Conservation (phyloP, 2,329 filamentous ascomycete genomes). For the Fusarium sp. region DNA sequence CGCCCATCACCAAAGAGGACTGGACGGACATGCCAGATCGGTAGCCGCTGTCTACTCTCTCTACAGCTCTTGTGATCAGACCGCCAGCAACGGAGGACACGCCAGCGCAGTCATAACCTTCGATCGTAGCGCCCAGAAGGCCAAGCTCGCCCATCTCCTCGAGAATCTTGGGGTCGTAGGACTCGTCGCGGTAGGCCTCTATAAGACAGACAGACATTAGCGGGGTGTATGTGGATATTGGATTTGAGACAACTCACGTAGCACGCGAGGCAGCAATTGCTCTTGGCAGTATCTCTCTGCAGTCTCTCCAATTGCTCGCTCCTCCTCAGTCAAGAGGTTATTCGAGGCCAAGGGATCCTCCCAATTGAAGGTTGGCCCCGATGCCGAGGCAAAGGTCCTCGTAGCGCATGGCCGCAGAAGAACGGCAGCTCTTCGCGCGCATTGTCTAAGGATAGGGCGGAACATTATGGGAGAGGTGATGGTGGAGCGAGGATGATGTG, state of each 20-base stretch:
- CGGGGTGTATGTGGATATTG: conserved; percentile 5
- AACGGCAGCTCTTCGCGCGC: conserved; percentile 44
- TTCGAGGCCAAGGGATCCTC: conserved; percentile 85
- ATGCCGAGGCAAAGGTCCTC: conserved; percentile 56
- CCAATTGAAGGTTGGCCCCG: conserved; percentile 80
- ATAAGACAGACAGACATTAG: conserved; percentile 21
- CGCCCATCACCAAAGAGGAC: conserved; percentile 93
- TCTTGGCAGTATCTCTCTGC: conserved; percentile 97
- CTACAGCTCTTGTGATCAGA: conserved; percentile 90
- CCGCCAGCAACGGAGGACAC: conserved; percentile 91
- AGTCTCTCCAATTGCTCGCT: conserved; percentile 89
- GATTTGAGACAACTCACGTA: conserved; percentile 70
- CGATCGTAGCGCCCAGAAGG: conserved; percentile 87
- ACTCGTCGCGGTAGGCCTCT: conserved; percentile 89
- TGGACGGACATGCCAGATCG: conserved; percentile 95
- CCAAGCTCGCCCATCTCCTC: conserved; percentile 94
- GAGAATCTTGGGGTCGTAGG: conserved; percentile 88
- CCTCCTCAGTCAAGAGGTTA: conserved; percentile 88
- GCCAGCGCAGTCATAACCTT: conserved; percentile 91
- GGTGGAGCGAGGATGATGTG: background rate
- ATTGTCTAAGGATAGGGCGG: conserved; percentile 51
- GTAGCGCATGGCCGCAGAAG: conserved; percentile 48
- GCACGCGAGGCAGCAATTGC: conserved; percentile 84
- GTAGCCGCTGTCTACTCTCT: conserved; percentile 92
- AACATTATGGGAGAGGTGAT: conserved; percentile 47